Conservation (phyloP, 768 basidiomycete genomes). For the Trametes meyenii region DNA sequence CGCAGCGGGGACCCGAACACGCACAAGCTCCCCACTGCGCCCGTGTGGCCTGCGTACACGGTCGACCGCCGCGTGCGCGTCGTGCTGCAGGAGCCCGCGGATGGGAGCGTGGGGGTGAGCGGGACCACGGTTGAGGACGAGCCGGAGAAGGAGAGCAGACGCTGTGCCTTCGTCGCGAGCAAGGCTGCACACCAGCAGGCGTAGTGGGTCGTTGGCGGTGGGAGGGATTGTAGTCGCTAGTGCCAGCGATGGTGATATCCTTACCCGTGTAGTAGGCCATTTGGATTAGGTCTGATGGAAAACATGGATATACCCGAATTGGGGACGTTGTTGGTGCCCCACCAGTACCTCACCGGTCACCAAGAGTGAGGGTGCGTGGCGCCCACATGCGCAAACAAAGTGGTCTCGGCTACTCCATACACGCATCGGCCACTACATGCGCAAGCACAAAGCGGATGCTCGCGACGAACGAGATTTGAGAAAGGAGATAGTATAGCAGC, state of each 20-base stretch:
- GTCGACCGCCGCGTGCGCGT: constrained; percentile 39
- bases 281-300: too few species aligned
- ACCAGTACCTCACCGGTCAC: too few species aligned
- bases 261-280: too few species aligned
- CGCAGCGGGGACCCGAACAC: constrained; percentile 58
- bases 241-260: too few species aligned
- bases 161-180: constrained; percentile 43
- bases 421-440: not conserved
- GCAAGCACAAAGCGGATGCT: not conserved
- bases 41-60: constrained; percentile 49
- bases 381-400: too few species aligned
- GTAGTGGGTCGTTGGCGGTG: too few species aligned
- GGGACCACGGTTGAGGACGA: constrained; percentile 48
- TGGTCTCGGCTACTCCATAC: too few species aligned
- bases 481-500: constrained; percentile 10
- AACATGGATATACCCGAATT: too few species aligned
- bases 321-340: too few species aligned
- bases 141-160: constrained; percentile 38
- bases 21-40: constrained; percentile 53
- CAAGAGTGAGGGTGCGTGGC: too few species aligned
- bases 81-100: constrained; percentile 44
- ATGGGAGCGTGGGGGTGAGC: constrained; percentile 36
- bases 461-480: not conserved
- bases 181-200: constrained; percentile 40
- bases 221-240: too few species aligned